phyloP scores from a whole-genome alignment of 805 yeast genomes.

The Priceomyces medius region DNA sequence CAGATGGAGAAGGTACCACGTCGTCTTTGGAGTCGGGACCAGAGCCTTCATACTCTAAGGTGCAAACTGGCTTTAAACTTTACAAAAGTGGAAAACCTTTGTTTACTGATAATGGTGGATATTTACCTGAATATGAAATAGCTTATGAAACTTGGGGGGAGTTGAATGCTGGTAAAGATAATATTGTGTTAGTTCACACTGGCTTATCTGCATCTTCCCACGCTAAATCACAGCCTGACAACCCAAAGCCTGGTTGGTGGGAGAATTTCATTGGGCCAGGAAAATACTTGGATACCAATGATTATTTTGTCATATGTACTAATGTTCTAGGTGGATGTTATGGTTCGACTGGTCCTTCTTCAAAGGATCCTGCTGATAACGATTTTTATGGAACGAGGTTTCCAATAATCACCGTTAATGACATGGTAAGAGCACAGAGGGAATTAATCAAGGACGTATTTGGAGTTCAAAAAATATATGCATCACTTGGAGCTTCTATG shows the following conservation, averaged over 20 bases:
- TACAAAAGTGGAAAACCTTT: slow-evolving; percentile 58
- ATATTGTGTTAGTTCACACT: slow-evolving; percentile 80
- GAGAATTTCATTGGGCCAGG: slow-evolving; percentile 89
- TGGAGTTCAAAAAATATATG: slow-evolving; percentile 63
- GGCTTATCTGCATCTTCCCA: slow-evolving; percentile 93
- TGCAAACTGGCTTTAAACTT: slow-evolving; percentile 63
- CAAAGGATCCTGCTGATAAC: slow-evolving; percentile 66
- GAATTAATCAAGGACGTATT: slow-evolving; percentile 62
- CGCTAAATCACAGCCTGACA: slow-evolving; percentile 75
- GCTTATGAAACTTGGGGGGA: slow-evolving; percentile 94
- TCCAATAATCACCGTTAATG: slow-evolving; percentile 81
- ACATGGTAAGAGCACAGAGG: slow-evolving; percentile 89
- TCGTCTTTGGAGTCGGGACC: slow-evolving; percentile 65
- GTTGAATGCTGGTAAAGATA: slow-evolving; percentile 59
- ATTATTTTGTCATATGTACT: slow-evolving; percentile 81
- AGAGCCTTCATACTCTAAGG: slow-evolving; percentile 78
- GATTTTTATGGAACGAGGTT: slow-evolving; percentile 80
- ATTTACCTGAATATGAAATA: slow-evolving; percentile 68
- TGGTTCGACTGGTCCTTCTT: slow-evolving; percentile 92
- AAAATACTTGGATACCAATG: slow-evolving; percentile 72
- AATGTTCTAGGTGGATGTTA: slow-evolving; percentile 93
- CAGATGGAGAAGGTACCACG: slow-evolving; percentile 11
- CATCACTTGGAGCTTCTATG: slow-evolving; percentile 89
- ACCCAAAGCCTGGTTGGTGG: slow-evolving; percentile 90
- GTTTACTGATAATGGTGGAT: slow-evolving; percentile 79